Conservation (phyloP, 1,139 yeast species). For the Sugiyamaella xylanicola region DNA sequence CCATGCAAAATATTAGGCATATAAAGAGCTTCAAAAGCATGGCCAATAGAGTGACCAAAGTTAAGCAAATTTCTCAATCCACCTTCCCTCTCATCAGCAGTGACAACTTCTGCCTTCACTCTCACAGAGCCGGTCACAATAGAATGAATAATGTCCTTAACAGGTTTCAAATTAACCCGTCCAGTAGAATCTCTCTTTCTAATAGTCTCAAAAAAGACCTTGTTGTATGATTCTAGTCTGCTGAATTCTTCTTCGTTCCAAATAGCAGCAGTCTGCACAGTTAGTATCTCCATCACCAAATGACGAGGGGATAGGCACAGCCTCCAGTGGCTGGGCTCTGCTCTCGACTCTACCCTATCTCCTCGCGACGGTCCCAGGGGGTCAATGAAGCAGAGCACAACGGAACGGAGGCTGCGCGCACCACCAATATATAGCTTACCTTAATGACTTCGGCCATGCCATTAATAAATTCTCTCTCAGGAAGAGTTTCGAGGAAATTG, state of each 20-base stretch:
- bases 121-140: slow-evolving; percentile 83
- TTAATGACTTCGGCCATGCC: slow-evolving; percentile 99
- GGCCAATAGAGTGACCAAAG: slow-evolving; percentile 98
- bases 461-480: slow-evolving; percentile 91
- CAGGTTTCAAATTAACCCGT: slow-evolving; percentile 60
- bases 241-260: slow-evolving; percentile 91
- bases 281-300: slow-evolving; percentile 3
- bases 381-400: neutral
- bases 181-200: slow-evolving; percentile 48
- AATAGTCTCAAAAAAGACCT: slow-evolving; percentile 64
- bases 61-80: slow-evolving; percentile 89
- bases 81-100: slow-evolving; percentile 93
- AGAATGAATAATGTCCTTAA: slow-evolving; percentile 71
- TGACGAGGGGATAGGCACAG: neutral
- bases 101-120: slow-evolving; percentile 93
- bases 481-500: slow-evolving; percentile 81
- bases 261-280: slow-evolving; percentile 77
- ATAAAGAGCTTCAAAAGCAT: slow-evolving; percentile 94
- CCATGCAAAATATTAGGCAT: slow-evolving; percentile 98
- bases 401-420: too few species aligned
- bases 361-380: too few species aligned
- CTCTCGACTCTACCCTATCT: too few species aligned
- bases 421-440: slow-evolving; percentile 33
- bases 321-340: too few species aligned
- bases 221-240: slow-evolving; percentile 76